phyloP scores from a whole-genome alignment of 352 stramenopile genomes.

The Phytophthora cajani region DNA sequence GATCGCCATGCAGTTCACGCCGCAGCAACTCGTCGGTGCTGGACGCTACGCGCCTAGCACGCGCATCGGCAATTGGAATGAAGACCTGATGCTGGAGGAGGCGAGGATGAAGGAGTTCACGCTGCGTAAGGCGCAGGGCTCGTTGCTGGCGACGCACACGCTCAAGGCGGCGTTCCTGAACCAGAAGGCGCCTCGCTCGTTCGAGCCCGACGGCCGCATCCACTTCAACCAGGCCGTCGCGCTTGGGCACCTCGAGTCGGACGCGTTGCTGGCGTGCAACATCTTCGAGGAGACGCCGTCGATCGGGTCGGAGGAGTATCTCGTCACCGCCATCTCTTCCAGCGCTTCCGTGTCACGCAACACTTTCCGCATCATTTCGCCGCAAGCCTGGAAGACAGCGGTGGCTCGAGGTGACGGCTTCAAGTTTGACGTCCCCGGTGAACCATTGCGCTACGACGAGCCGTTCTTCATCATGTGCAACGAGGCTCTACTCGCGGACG shows the following conservation, averaged over 20 bases:
- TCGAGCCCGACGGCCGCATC: slow-evolving; percentile 42
- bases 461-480: slow-evolving; percentile 86
- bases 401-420: slow-evolving; percentile 34
- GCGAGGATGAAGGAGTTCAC: slow-evolving; percentile 87
- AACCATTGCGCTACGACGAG: slow-evolving; percentile 76
- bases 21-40: slow-evolving; percentile 87
- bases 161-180: slow-evolving; percentile 82
- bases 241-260: slow-evolving; percentile 59
- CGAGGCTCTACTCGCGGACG: slow-evolving; percentile 77
- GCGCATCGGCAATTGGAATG: slow-evolving; percentile 91
- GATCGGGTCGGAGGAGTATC: slow-evolving; percentile 79
- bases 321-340: slow-evolving; percentile 44
- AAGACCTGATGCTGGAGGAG: slow-evolving; percentile 90
- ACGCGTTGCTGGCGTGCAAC: slow-evolving; percentile 67
- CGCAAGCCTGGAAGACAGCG: slow-evolving; percentile 42
- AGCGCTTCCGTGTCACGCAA: slow-evolving; percentile 50
- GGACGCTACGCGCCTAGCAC: slow-evolving; percentile 81
- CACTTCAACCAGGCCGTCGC: slow-evolving; percentile 67
- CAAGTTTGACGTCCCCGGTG: slow-evolving; percentile 27
- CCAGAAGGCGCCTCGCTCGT: slow-evolving; percentile 64
- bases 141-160: slow-evolving; percentile 79
- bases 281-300: slow-evolving; percentile 86
- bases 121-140: slow-evolving; percentile 82
- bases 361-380: slow-evolving; percentile 77
- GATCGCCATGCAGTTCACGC: slow-evolving; percentile 87